These are phyloP conservation scores for Leccinum imitatum DNA, from an alignment of 768 basidiomycete genomes.

Conservation along the genomic window DNA sequence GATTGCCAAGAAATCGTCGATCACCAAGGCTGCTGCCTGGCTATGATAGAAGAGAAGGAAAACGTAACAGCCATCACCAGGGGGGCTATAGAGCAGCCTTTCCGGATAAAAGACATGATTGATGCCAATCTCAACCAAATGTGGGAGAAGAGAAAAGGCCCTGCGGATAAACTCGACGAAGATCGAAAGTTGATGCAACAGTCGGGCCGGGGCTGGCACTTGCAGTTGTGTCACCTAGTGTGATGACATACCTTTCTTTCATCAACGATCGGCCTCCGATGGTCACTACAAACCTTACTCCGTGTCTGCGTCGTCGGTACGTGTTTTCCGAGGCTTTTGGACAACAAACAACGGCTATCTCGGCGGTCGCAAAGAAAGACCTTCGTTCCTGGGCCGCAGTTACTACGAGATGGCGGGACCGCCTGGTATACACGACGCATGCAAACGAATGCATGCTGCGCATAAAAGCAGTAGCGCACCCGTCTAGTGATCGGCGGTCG, in stretches of 20 bases:
- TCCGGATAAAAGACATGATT: neutral
- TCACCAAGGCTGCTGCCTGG: neutral
- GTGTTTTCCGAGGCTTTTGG: neutral
- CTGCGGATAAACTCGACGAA: neutral
- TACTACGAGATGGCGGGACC: neutral
- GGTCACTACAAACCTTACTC: neutral
- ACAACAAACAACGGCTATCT: neutral
- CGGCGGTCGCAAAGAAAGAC: neutral
- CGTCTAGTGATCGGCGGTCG: no score
- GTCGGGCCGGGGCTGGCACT: neutral
- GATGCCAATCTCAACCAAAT: neutral
- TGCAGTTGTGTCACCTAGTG: no score
- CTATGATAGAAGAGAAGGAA: neutral
- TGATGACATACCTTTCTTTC: neutral
- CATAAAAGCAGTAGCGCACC: no score
- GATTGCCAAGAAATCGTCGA: neutral
- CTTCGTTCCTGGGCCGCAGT: neutral
- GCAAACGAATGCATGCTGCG: no score
- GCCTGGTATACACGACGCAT: no score
- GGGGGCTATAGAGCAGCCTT: neutral
- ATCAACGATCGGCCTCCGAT: neutral
- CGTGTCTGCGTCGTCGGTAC: neutral
- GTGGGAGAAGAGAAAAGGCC: neutral
- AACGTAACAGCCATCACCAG: neutral
- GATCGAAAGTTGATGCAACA: neutral